Evolutionary conservation across 2,329 filamentous ascomycete genomes (phyloP), one percentile per base, ranked within the genome.

Genomic region (Chrysoporthe cubensis): DNA sequence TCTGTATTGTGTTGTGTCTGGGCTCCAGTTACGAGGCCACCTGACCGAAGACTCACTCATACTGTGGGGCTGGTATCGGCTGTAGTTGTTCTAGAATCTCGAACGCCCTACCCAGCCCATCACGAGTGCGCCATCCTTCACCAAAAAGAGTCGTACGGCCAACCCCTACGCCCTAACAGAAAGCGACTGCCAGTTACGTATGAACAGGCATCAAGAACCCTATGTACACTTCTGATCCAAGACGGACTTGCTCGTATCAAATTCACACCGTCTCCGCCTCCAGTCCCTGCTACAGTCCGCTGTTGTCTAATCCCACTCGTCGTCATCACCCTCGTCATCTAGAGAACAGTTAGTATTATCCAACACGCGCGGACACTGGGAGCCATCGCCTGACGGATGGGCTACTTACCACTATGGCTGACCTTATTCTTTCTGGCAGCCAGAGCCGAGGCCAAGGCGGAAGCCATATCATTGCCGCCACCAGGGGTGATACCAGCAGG

Each of bases 351-450:
- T 59, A 69, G 74, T 70, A 71, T 76, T 72, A 77, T 68, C 46
- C 54, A n/a, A 57, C 44, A n/a, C 3, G 8, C 14, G 6, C 5
- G 16, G 54, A 26, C 32, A 16, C 6, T 16, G 13, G 16, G 1
- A 26, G 21, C 9, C 48, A 8, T 2, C 4, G 34, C 26, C 11
- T 59, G 5, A 21, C 9, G 9, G 62, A 69, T 8, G 63, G 4
- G 59, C 62, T 68, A 90, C 92, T 88, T 88, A 97, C 95, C 95
- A 84, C 93, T 97, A 78, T 92, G 91, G 81, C 92, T 93, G 77
- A 97, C 95, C 84, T 97, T 97, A 79, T 93, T 89, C 84, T 97
- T 97, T 78, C 95, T 87, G 81, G 92, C 91, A 76, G 90, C 88
- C 74, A 94, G 80, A 67, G 91, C 91, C 69, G 88, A 90, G 69